These are phyloP conservation scores for Phialemoniopsis sp. DNA, from an alignment of 2,329 filamentous ascomycete species.

Conservation along the genomic window DNA sequence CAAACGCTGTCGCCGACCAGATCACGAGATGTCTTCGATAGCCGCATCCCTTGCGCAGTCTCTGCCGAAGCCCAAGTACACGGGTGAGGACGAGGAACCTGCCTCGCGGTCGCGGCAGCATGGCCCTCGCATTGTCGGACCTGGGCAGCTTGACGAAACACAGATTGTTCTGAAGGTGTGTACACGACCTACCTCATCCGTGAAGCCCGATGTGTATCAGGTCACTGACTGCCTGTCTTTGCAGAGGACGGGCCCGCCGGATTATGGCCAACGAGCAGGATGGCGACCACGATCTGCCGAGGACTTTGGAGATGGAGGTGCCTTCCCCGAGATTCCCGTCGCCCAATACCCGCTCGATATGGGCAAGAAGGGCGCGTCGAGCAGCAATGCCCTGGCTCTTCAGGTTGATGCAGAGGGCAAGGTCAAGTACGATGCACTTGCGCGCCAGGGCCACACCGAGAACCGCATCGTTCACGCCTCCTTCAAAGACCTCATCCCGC, in stretches of 20 bases:
- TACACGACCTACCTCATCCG: slow-evolving; percentile 3
- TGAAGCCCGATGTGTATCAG: not conserved
- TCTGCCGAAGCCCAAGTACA: slow-evolving; percentile 87
- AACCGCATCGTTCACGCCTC: slow-evolving; percentile 86
- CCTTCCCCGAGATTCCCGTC: slow-evolving; percentile 89
- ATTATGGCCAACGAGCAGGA: slow-evolving; percentile 81
- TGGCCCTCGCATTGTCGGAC: slow-evolving; percentile 77
- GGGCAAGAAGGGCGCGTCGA: slow-evolving; percentile 69
- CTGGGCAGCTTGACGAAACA: slow-evolving; percentile 75
- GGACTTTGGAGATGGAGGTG: slow-evolving; percentile 94
- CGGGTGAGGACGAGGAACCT: slow-evolving; percentile 81
- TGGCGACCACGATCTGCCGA: slow-evolving; percentile 88
- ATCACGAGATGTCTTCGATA: slow-evolving; percentile 56
- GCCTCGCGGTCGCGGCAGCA: slow-evolving; percentile 67
- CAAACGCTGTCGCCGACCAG: not conserved
- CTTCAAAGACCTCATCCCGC: slow-evolving; percentile 94
- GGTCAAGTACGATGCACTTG: slow-evolving; percentile 95
- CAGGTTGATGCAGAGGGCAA: slow-evolving; percentile 90
- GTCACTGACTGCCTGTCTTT: slow-evolving; percentile 6
- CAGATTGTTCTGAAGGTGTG: slow-evolving; percentile 75
- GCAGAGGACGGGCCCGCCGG: slow-evolving; percentile 75
- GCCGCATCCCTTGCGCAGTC: slow-evolving; percentile 71
- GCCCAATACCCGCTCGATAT: slow-evolving; percentile 96
- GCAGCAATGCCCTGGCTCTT: slow-evolving; percentile 85
- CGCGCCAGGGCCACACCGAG: slow-evolving; percentile 80